phyloP scores from a whole-genome alignment of 2,329 filamentous ascomycete genomes.

The Cryphonectria carpinicola region DNA sequence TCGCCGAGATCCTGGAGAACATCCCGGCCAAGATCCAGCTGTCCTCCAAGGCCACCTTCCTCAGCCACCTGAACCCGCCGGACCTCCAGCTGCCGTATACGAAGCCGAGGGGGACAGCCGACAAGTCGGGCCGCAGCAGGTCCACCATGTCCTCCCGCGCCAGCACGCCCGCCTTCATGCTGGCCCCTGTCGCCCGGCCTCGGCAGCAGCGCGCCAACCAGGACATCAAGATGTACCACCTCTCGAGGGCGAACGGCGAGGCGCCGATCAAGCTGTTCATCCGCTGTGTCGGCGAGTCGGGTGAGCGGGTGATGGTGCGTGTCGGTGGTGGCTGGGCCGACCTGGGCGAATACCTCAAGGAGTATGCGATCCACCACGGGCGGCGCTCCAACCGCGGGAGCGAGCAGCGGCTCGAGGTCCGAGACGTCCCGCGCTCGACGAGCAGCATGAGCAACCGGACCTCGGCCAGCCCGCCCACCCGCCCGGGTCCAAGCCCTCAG shows the following conservation, averaged over 20 bases:
- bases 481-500: conserved; percentile 43
- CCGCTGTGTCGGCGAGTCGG: conserved; percentile 84
- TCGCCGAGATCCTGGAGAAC: conserved; percentile 75
- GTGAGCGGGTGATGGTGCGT: conserved; percentile 95
- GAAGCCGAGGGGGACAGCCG: conserved; percentile 33
- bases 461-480: conserved; percentile 39
- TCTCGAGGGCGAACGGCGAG: conserved; percentile 81
- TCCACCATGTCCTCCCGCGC: conserved; percentile 53
- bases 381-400: conserved; percentile 59
- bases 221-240: conserved; percentile 90
- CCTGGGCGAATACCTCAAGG: conserved; percentile 88
- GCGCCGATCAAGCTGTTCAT: conserved; percentile 95
- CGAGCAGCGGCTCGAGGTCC: conserved; percentile 62
- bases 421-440: conserved; percentile 48
- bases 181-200: conserved; percentile 64
- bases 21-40: conserved; percentile 82
- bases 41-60: conserved; percentile 54
- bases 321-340: conserved; percentile 99
- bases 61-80: conserved; percentile 61
- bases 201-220: conserved; percentile 58
- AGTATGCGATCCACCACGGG: conserved; percentile 91
- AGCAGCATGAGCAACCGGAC: conserved; percentile 25
- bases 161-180: conserved; percentile 67
- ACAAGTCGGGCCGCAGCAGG: conserved; percentile 49
- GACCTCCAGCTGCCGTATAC: conserved; percentile 57